Evolutionary conservation across 306 rosid species (phyloP).

Genomic region (Dalbergia cultrata): DNA sequence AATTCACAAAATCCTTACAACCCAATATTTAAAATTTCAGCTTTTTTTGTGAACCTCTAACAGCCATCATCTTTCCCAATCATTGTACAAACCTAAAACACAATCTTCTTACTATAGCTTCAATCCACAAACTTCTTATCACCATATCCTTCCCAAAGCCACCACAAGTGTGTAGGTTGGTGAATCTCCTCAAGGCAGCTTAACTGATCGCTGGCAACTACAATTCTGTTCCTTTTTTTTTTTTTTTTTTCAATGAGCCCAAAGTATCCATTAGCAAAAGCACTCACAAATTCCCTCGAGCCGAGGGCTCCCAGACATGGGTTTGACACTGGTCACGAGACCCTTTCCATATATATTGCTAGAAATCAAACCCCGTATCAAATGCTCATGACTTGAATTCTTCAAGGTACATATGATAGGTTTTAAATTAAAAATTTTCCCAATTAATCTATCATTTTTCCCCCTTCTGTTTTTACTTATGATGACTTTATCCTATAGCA

Average conservation of each 20-base stretch:
- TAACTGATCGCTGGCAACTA: constrained; percentile 4
- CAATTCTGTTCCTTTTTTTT: neutral
- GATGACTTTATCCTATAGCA: neutral
- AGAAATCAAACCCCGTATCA: no score
- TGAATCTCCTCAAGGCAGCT: neutral
- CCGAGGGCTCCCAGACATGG: no score
- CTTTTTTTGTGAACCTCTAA: constrained; percentile 1
- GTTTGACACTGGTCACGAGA: no score
- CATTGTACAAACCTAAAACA: neutral
- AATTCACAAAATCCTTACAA: neutral
- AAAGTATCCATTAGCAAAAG: no score
- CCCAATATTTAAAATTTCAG: constrained; percentile 27
- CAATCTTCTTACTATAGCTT: neutral
- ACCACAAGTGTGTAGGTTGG: neutral
- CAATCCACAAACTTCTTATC: constrained; percentile 16
- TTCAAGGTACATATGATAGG: neutral
- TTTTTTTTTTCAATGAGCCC: no score
- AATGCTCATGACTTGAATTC: no score
- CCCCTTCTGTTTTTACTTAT: neutral
- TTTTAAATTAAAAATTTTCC: neutral
- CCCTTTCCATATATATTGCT: no score
- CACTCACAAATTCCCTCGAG: no score
- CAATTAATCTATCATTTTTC: neutral
- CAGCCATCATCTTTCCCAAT: neutral
- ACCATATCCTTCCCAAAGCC: constrained; percentile 1